These are phyloP conservation scores for Mortierella sp. DNA, from an alignment of 371 early-diverging fungal genomes.

Conservation along the genomic window DNA sequence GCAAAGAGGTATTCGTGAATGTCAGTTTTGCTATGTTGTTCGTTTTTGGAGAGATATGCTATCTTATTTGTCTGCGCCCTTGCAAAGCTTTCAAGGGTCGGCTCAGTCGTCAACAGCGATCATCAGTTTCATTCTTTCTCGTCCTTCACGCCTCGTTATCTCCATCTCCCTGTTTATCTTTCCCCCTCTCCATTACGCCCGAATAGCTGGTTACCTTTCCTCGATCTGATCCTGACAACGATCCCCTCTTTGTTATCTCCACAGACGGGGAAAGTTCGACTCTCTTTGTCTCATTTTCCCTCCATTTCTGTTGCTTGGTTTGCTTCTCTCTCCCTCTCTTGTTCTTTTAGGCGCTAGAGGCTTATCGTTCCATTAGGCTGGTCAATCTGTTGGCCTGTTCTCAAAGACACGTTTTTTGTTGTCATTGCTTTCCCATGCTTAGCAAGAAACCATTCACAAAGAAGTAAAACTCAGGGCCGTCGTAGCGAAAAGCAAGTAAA, in stretches of 20 bases:
- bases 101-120: not conserved
- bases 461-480: too few relatives aligned
- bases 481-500: too few relatives aligned
- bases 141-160: not conserved
- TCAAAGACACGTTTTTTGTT: not conserved
- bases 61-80: not conserved
- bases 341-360: too few relatives aligned
- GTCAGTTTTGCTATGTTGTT: not conserved
- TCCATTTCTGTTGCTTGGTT: not conserved
- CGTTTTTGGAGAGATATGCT: not conserved
- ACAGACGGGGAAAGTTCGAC: not conserved
- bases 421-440: too few relatives aligned
- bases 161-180: not conserved
- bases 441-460: too few relatives aligned
- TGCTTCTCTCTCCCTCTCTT: not conserved
- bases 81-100: not conserved
- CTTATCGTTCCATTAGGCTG: not conserved
- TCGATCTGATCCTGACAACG: not conserved
- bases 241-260: not conserved
- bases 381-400: not conserved
- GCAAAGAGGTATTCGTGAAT: not conserved
- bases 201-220: not conserved
- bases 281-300: not conserved
- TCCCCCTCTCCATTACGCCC: not conserved
- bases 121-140: not conserved